These are phyloP conservation scores for Colletotrichum sp. DNA, from an alignment of 2,329 filamentous ascomycete species.

Conservation along the genomic window DNA sequence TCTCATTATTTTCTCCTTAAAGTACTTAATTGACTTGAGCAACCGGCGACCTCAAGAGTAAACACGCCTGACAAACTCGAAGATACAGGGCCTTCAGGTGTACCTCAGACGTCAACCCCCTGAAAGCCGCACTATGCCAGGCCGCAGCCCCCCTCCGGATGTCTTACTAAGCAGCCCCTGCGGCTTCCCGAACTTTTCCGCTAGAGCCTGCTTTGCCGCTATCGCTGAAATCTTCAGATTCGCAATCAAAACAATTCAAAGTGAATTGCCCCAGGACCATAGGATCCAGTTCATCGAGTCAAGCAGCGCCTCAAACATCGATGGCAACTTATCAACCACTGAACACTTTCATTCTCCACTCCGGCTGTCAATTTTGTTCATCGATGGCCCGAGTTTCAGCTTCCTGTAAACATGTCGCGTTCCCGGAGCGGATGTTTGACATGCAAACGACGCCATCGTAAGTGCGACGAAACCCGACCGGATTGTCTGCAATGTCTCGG, in stretches of 20 bases:
- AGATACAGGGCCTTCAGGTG: background rate
- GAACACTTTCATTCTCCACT: background rate
- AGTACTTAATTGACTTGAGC: background rate
- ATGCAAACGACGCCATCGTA: slow-evolving; percentile 30
- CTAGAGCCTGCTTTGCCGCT: background rate
- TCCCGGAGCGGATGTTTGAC: slow-evolving; percentile 3
- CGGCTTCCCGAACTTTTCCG: background rate
- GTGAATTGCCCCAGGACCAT: background rate
- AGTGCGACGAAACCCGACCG: slow-evolving; percentile 33
- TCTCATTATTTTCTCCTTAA: background rate
- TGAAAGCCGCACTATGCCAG: background rate
- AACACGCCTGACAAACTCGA: background rate
- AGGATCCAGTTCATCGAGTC: background rate
- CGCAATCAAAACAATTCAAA: background rate
- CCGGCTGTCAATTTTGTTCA: background rate
- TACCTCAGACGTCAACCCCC: background rate
- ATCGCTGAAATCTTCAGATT: background rate
- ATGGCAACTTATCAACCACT: background rate
- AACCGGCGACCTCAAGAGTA: background rate
- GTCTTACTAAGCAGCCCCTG: background rate
- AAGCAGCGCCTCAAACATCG: background rate
- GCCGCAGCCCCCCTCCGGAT: background rate
- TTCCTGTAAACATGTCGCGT: background rate
- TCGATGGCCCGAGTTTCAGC: background rate
- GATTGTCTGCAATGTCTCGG: slow-evolving; percentile 19